Evolutionary conservation across 2,329 filamentous ascomycete species (phyloP), one percentile per base, ranked within the genome.

Genomic region (Westerdykella aurantiaca): DNA sequence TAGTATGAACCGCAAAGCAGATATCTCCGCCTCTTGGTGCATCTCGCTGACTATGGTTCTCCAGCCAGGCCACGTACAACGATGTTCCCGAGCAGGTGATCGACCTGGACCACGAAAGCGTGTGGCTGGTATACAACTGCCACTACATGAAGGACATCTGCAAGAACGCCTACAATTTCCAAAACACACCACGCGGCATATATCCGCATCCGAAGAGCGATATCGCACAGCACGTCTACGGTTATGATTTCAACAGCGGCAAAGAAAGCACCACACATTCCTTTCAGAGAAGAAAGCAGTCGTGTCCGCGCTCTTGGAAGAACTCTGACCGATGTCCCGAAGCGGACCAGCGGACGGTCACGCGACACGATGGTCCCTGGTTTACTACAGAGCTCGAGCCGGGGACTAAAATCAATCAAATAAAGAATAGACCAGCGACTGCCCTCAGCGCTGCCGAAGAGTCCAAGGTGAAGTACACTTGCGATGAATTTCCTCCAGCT

Each of bases 401-500:
- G 10, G 25, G 25, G 25, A 29, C 25, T 29, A 29, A 7, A 29
- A 7, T 29, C 25, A 29, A 29, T 29, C 25, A 29, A 29, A 29
- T 29, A 4, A 29, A 3, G 25, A 29, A 29, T 29, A 29, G 25
- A 29, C 25, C 25, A 29, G 25, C 25, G 4, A 29, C 4, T 29
- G 9, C 25, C 10, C 4, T 29, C 25, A 29, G 25, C 25, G 25
- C 25, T 29, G 25, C 25, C 25, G 25, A 29, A 29, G 25, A 29
- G 9, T 29, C 25, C 25, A 29, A 29, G 25, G 25, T 29, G 3
- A 43, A 9, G 12, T 64, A 64, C 44, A 48, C 49, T n/a, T 62
- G 59, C 43, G 60, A 64, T 39, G 60, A 62, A 45, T 64, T 62
- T 38, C 60, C 60, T 4, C 53, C 59, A 0, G 54, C 51, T 4